Conservation (phyloP, 805 yeast genomes). For the Cyberlindnera saturnus region DNA sequence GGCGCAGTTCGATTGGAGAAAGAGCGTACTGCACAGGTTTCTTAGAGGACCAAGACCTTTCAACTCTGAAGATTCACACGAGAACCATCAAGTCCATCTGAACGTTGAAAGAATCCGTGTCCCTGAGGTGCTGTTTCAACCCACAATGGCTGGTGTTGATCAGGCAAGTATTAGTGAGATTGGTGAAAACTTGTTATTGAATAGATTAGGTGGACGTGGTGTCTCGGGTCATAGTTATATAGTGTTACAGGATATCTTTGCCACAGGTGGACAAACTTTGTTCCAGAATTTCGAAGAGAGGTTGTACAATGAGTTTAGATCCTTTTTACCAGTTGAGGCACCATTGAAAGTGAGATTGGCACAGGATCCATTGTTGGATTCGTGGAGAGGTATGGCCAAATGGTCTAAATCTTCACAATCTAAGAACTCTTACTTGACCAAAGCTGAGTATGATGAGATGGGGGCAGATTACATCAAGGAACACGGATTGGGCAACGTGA, state of each 20-base stretch:
- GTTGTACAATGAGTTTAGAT: slow-evolving; percentile 59
- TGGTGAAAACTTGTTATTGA: slow-evolving; percentile 55
- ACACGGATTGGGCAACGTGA: slow-evolving; percentile 66
- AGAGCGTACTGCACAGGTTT: slow-evolving; percentile 73
- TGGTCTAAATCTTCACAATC: slow-evolving; percentile 55
- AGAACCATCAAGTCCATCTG: slow-evolving; percentile 84
- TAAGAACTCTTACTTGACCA: slow-evolving; percentile 47
- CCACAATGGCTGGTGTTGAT: slow-evolving; percentile 89
- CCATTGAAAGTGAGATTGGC: slow-evolving; percentile 59
- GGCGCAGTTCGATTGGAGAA: slow-evolving; percentile 78
- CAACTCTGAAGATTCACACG: slow-evolving; percentile 75
- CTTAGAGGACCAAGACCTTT: slow-evolving; percentile 86
- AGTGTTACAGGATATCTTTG: slow-evolving; percentile 57
- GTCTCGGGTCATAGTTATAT: slow-evolving; percentile 48
- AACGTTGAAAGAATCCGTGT: slow-evolving; percentile 88
- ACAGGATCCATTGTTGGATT: slow-evolving; percentile 62
- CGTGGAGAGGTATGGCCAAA: slow-evolving; percentile 93
- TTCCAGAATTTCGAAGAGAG: slow-evolving; percentile 64
- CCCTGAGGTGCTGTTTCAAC: slow-evolving; percentile 90
- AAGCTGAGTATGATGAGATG: slow-evolving; percentile 74
- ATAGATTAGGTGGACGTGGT: slow-evolving; percentile 54
- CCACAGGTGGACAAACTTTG: slow-evolving; percentile 81
- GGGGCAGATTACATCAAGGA: slow-evolving; percentile 89
- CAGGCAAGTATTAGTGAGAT: slow-evolving; percentile 91
- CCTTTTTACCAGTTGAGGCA: slow-evolving; percentile 64